These are phyloP conservation scores for Harrya chromipes DNA, from an alignment of 768 basidiomycete genomes.

Conservation along the genomic window DNA sequence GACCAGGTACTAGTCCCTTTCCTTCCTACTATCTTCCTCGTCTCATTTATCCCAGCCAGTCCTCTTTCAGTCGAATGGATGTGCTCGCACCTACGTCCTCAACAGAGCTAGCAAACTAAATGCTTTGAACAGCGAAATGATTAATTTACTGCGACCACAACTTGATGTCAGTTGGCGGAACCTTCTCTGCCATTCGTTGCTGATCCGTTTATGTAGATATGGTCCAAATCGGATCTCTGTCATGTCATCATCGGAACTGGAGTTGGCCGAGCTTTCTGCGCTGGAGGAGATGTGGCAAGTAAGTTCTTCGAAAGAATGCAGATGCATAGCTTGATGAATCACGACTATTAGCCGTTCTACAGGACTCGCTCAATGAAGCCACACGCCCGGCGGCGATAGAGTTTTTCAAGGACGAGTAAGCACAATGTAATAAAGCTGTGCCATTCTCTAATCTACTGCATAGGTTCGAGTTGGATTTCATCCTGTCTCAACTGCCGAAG, in stretches of 20 bases:
- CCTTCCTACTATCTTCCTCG: not conserved
- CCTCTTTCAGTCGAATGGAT: constrained; percentile 63
- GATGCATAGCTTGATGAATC: constrained; percentile 4
- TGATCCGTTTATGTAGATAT: constrained; percentile 50
- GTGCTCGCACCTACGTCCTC: constrained; percentile 66
- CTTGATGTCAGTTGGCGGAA: constrained; percentile 56
- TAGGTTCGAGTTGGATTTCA: constrained; percentile 80
- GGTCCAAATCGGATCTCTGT: constrained; percentile 68
- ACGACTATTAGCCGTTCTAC: constrained; percentile 48
- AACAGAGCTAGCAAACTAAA: constrained; percentile 83
- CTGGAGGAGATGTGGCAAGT: constrained; percentile 94
- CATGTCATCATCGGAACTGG: constrained; percentile 73
- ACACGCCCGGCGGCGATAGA: constrained; percentile 66
- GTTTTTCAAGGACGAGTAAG: constrained; percentile 90
- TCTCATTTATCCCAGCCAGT: constrained; percentile 42
- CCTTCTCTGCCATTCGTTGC: constrained; percentile 1
- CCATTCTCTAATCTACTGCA: constrained; percentile 10
- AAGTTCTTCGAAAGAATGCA: constrained; percentile 30
- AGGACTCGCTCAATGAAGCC: constrained; percentile 44
- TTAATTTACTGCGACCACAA: constrained; percentile 63
- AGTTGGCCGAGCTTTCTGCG: constrained; percentile 78
- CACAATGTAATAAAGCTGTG: constrained; percentile 19
- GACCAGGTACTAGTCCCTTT: constrained; percentile 25
- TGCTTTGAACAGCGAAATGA: constrained; percentile 78
- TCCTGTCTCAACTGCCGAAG: constrained; percentile 67